Evolutionary conservation across 108 stramenopile genomes (phyloP).

Genomic region (Pseudonitzschia multiseries): DNA sequence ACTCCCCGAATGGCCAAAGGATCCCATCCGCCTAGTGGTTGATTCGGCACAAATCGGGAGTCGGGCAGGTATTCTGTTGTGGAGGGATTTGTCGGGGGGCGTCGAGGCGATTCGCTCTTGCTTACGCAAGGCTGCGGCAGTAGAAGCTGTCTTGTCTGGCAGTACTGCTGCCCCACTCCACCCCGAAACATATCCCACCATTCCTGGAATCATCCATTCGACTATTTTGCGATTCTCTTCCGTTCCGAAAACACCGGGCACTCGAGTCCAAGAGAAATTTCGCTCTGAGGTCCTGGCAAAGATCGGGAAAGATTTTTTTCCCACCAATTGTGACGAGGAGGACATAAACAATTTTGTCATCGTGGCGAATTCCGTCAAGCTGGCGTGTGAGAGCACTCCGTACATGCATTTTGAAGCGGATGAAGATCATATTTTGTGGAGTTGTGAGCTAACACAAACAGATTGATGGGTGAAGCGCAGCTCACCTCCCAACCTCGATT

Average conservation of each 20-base stretch:
- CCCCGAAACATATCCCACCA: not conserved
- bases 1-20: constrained; percentile 37
- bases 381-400: constrained; percentile 44
- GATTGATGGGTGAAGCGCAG: no score
- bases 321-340: not conserved
- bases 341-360: not conserved
- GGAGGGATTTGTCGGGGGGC: constrained; percentile 46
- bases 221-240: constrained; percentile 47
- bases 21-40: constrained; percentile 32
- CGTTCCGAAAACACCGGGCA: constrained; percentile 30
- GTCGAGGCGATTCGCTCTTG: constrained; percentile 36
- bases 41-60: constrained; percentile 46
- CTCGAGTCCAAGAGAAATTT: constrained; percentile 36
- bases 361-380: constrained; percentile 4
- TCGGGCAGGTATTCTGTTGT: constrained; percentile 51
- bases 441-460: not conserved
- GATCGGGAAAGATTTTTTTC: constrained; percentile 1
- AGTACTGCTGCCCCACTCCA: not conserved
- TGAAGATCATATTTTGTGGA: constrained; percentile 37
- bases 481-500: no score
- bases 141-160: not conserved
- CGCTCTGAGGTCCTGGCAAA: constrained; percentile 20
- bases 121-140: constrained; percentile 11
- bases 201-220: constrained; percentile 52
- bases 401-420: constrained; percentile 56